phyloP scores from a whole-genome alignment of 352 stramenopile genomes.

The Phytophthora foliorum region DNA sequence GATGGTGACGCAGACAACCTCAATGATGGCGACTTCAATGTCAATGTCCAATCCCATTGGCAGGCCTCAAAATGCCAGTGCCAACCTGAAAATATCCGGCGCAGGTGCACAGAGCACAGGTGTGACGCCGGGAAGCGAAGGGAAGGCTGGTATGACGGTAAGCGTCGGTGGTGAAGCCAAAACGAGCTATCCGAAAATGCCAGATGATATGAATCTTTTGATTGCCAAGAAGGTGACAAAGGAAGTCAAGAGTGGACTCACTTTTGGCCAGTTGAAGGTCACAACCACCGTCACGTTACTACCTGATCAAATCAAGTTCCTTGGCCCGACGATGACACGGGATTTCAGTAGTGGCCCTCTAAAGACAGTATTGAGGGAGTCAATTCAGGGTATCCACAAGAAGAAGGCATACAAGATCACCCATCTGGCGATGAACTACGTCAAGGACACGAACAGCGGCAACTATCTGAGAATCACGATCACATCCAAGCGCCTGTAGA shows the following conservation, averaged over 20 bases:
- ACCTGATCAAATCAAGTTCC: background rate
- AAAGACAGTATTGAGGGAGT: background rate
- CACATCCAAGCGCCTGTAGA: background rate
- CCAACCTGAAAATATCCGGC: background rate
- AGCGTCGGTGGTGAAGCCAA: background rate
- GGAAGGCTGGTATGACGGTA: no score
- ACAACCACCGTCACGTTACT: background rate
- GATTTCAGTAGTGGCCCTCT: background rate
- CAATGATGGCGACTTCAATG: background rate
- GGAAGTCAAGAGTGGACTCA: background rate
- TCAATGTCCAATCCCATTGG: background rate
- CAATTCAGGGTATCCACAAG: background rate
- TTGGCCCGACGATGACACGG: background rate
- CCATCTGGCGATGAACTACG: background rate
- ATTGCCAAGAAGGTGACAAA: constrained; percentile 1
- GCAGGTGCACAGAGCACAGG: no score
- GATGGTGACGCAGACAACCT: background rate
- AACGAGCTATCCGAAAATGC: background rate
- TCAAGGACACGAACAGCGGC: background rate
- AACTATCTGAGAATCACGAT: background rate
- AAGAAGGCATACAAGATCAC: background rate
- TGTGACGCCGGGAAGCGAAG: no score
- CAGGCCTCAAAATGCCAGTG: background rate
- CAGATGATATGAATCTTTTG: background rate
- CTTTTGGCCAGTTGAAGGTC: background rate